Evolutionary conservation across 768 basidiomycete species (phyloP), one percentile per base, ranked within the genome.

Genomic region (Phaeotremella fagi): DNA sequence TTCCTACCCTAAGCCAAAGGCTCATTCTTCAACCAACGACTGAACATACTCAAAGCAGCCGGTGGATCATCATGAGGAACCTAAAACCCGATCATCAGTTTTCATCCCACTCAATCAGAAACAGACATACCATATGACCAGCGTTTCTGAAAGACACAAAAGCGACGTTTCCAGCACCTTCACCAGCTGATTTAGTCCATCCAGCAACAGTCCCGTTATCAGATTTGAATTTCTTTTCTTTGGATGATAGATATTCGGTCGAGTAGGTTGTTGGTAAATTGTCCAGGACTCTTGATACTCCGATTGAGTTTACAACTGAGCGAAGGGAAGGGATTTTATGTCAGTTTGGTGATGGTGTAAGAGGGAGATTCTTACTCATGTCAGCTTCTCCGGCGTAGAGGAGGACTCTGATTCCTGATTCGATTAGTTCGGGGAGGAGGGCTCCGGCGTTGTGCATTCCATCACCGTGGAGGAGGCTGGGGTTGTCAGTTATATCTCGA

Each of bases 51-150:
- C 70, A 90, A 76, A 41, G 90, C 83, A 35, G 84, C 90, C 65
- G 88, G 86, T 1, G 90, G 86, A 68, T 92, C 89, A 74, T 97
- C 89, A 66, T 80, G 84, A 3, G 90, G 90, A 6, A 88, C 88
- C 89, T 90, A 41, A 16, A 33, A 33, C n/a, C 33, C 33, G n/a
- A 35, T 35, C 33, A n/a, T 35, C 87, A 35, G 50, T 45, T n/a
- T 25, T 51, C 48, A 53, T 47, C 33, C 48, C 25, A n/a, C n/a
- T n/a, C n/a, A n/a, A n/a, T n/a, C n/a, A n/a, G n/a, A n/a, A n/a
- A n/a, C n/a, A n/a, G n/a, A 63, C 69, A 58, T 26, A 72, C 73
- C 75, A 77, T 77, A 59, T 74, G 90, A 80, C 91, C 91, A 25
- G 90, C 88, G 62, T 87, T 84, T 61, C 81, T 77, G 28, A 94